A percentile compares a stretch with the other conserved stretches of the same genome.
phyloP scores from a whole-genome alignment of 257 asterid genomes.

The Primulina huaijiensis region DNA sequence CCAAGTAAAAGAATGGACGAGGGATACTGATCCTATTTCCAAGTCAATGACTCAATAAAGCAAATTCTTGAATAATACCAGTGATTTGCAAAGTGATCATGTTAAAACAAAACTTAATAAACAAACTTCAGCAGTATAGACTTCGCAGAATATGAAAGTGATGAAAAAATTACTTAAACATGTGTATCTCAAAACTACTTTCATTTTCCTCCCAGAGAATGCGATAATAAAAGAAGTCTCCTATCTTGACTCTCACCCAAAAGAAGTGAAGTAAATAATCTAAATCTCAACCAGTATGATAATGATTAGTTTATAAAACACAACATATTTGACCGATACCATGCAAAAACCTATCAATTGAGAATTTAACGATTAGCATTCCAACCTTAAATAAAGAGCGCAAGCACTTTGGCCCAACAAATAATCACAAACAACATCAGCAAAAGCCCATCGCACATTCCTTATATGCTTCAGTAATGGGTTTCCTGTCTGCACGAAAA shows the following conservation, averaged over 20 bases:
- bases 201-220: background rate
- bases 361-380: background rate
- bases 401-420: slow-evolving; percentile 74
- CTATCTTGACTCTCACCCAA: background rate
- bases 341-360: slow-evolving; percentile 14
- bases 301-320: slow-evolving; percentile 4
- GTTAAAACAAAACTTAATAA: too few relatives aligned
- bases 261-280: background rate
- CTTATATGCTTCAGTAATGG: slow-evolving; percentile 91
- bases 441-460: slow-evolving; percentile 88
- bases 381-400: slow-evolving; percentile 88
- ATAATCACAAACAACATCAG: slow-evolving; percentile 79
- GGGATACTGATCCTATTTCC: too few relatives aligned
- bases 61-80: too few relatives aligned
- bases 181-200: too few relatives aligned
- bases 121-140: too few relatives aligned
- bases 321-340: background rate
- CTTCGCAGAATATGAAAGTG: too few relatives aligned
- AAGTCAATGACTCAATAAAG: too few relatives aligned
- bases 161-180: too few relatives aligned
- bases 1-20: too few relatives aligned
- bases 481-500: slow-evolving; percentile 82
- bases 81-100: too few relatives aligned
- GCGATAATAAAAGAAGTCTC: background rate
- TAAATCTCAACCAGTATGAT: background rate